Base-by-base conservation (phyloP, 805 yeast species). In the Hanseniaspora singularis region DNA sequence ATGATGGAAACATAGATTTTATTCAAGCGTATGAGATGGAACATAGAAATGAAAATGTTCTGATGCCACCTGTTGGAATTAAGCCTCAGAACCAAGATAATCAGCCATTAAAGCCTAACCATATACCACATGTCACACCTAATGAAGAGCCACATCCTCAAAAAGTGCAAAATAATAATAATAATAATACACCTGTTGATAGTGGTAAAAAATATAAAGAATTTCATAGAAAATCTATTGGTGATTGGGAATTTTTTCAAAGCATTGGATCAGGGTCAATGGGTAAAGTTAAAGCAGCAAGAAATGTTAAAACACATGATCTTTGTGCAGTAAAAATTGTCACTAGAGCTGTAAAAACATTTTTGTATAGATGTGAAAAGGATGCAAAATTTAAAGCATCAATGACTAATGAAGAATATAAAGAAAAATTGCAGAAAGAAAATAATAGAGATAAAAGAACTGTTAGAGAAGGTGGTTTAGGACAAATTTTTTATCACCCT, bases 241-340 rank as follows among this genome's bases (percentile, higher is more conserved):
- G 97, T 12, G 96, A 92, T 53, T 89, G 98, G 98, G 94, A 85
- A 55, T 88, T 89, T 55, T 72, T 84, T 49, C 86, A 86, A 63
- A 87, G 96, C 2, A 83, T 92, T 38, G 99, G 99, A 36, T 95
- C 97, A 2, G 98, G 99, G 3, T 86, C 96, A 0, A 92, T 92
- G 98, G 99, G 99, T 50, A 94, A 89, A 62, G 99, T 92, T 41
- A 92, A 92, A 65, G 69, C 92, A 33, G 97, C 97, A 1, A 79
- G 77, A 56, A 95, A 88, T 65, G 75, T 82, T 53, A 64, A 76
- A 30, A 85, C 96, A 1, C 76, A 74, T 51, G 88, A 84, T 55
- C 72, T 85, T 12, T 89, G 96, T 65, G 94, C 94, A 0, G 88
- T 89, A 23, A 89, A 89, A 61, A 88, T 89, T 47, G 92, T 89